Evolutionary conservation across 2,329 filamentous ascomycete genomes (phyloP).

Genomic region (Dendryphion nanum): DNA sequence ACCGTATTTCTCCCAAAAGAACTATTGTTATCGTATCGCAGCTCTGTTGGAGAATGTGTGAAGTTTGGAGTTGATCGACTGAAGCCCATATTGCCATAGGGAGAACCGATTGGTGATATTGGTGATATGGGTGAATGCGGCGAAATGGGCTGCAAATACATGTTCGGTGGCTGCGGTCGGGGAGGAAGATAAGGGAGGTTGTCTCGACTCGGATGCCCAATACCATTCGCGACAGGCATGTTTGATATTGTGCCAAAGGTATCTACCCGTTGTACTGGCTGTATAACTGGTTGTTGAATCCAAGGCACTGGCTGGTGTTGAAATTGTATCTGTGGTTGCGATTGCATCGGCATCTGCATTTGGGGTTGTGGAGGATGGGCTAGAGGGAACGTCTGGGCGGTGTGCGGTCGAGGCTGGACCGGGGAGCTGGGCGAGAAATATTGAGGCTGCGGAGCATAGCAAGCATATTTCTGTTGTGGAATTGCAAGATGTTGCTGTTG

Average conservation of each 20-base stretch:
- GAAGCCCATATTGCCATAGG: constrained; percentile 27
- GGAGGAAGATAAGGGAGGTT: constrained; percentile 11
- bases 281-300: constrained; percentile 15
- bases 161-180: constrained; percentile 7
- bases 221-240: constrained; percentile 36
- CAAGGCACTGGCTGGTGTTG: constrained; percentile 12
- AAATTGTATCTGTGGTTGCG: constrained; percentile 15
- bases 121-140: constrained; percentile 8
- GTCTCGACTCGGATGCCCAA: constrained; percentile 15
- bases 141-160: too few relatives aligned
- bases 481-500: constrained; percentile 6
- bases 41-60: constrained; percentile 19
- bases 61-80: constrained; percentile 29
- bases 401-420: constrained; percentile 3
- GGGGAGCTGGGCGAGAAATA: constrained; percentile 5
- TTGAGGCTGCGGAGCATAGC: constrained; percentile 14
- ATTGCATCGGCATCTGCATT: constrained; percentile 22
- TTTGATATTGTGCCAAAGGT: constrained; percentile 33
- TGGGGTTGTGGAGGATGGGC: constrained; percentile 1
- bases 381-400: constrained; percentile 2
- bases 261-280: constrained; percentile 31
- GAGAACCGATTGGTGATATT: constrained; percentile 11
- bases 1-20: constrained; percentile 12
- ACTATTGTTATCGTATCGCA: constrained; percentile 12
- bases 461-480: constrained; percentile 21